Percentiles rank a stretch among this genome's conserved stretches.
phyloP scores from a whole-genome alignment of 805 yeast species.

The Isabelozyma heimii region DNA sequence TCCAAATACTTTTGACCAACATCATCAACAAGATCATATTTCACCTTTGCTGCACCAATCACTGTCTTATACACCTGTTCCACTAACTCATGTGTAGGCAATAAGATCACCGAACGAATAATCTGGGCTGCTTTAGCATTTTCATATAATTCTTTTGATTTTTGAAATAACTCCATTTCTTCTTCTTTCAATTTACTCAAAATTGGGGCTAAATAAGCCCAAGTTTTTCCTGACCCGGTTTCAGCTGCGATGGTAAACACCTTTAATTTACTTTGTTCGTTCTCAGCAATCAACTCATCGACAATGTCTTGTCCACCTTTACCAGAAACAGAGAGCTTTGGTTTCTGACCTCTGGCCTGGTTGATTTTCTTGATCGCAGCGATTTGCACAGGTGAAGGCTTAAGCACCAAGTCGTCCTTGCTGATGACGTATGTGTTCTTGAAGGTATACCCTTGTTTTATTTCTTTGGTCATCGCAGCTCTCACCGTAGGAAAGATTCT shows the following conservation, averaged over 20 bases:
- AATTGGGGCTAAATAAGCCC: constrained; percentile 83
- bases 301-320: constrained; percentile 21
- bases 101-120: constrained; percentile 69
- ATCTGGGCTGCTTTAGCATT: constrained; percentile 24
- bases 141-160: constrained; percentile 14
- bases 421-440: constrained; percentile 28
- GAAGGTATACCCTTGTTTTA: constrained; percentile 37
- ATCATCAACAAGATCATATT: constrained; percentile 15
- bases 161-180: constrained; percentile 31
- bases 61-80: constrained; percentile 65
- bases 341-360: constrained; percentile 32
- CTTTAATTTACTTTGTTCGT: constrained; percentile 39
- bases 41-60: constrained; percentile 22
- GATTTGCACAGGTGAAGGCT: constrained; percentile 80
- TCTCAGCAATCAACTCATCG: constrained; percentile 23
- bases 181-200: constrained; percentile 65
- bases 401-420: constrained; percentile 32
- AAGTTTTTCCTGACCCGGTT: constrained; percentile 95
- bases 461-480: constrained; percentile 52
- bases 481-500: constrained; percentile 68
- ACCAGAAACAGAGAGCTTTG: not conserved
- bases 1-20: constrained; percentile 12
- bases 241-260: constrained; percentile 88
- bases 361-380: constrained; percentile 63
- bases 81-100: constrained; percentile 89